Conservation (phyloP, 1,139 yeast genomes). For the Nadsonia starkeyi-henricii region DNA sequence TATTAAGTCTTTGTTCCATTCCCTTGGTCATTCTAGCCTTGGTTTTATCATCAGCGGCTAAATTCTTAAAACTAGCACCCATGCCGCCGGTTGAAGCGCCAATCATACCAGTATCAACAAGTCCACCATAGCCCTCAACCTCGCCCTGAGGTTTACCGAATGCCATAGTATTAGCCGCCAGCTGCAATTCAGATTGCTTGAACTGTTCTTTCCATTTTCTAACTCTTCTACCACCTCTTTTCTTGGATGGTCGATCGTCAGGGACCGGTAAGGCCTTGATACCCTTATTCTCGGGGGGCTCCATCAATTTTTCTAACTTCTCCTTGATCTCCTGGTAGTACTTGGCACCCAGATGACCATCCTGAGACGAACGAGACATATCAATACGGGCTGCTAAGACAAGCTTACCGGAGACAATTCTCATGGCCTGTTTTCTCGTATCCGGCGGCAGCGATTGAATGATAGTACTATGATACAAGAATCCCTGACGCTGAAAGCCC, state of each 20-base stretch:
- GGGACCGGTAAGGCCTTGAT: slow-evolving; percentile 79
- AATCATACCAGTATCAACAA: slow-evolving; percentile 71
- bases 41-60: slow-evolving; percentile 22
- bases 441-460: slow-evolving; percentile 38
- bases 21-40: slow-evolving; percentile 23
- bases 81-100: slow-evolving; percentile 20
- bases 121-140: slow-evolving; percentile 44
- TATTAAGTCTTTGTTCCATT: slow-evolving; percentile 18
- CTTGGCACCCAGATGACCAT: slow-evolving; percentile 43
- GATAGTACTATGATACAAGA: slow-evolving; percentile 25
- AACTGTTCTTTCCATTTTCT: slow-evolving; percentile 71
- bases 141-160: slow-evolving; percentile 66
- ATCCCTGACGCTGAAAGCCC: slow-evolving; percentile 44
- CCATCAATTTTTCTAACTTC: slow-evolving; percentile 56
- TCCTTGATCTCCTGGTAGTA: slow-evolving; percentile 46
- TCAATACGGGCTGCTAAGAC: slow-evolving; percentile 80
- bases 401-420: slow-evolving; percentile 69
- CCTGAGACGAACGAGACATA: slow-evolving; percentile 28
- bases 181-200: slow-evolving; percentile 66
- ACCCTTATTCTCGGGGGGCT: slow-evolving; percentile 60
- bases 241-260: slow-evolving; percentile 59
- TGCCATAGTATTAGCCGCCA: slow-evolving; percentile 71
- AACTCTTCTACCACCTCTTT: slow-evolving; percentile 73
- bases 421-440: slow-evolving; percentile 52
- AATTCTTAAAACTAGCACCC: slow-evolving; percentile 23